phyloP scores from a whole-genome alignment of 768 basidiomycete genomes.

The Psilocybe azurescens region DNA sequence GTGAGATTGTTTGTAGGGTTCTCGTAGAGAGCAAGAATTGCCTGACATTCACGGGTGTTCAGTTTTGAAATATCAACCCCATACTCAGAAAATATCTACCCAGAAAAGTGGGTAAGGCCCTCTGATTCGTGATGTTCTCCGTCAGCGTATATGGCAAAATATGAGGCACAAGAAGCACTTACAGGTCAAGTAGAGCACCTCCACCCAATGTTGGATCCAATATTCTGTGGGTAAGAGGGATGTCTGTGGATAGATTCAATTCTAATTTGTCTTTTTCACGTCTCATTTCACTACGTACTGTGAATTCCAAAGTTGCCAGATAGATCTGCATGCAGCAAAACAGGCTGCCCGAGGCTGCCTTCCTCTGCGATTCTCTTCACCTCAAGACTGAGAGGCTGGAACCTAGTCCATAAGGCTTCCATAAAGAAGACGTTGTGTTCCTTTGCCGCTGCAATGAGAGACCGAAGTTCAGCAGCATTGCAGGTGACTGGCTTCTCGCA shows the following conservation, averaged over 20 bases:
- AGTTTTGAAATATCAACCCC: not conserved
- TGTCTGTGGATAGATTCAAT: slow-evolving; percentile 43
- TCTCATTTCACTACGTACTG: slow-evolving; percentile 45
- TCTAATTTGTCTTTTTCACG: too few relatives aligned
- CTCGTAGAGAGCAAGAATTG: slow-evolving; percentile 80
- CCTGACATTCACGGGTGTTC: slow-evolving; percentile 41
- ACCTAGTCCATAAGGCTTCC: slow-evolving; percentile 92
- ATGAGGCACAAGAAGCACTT: slow-evolving; percentile 29
- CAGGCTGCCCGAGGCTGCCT: slow-evolving; percentile 68
- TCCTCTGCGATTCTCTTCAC: slow-evolving; percentile 67
- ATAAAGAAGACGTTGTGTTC: slow-evolving; percentile 86
- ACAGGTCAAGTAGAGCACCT: slow-evolving; percentile 86
- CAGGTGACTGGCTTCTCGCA: slow-evolving; percentile 90
- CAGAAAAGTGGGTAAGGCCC: slow-evolving; percentile 86
- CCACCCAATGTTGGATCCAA: slow-evolving; percentile 82
- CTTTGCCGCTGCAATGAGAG: slow-evolving; percentile 75
- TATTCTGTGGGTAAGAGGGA: slow-evolving; percentile 74
- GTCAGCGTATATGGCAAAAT: not conserved
- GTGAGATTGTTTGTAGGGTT: slow-evolving; percentile 71
- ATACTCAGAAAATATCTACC: slow-evolving; percentile 44
- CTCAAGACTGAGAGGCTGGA: slow-evolving; percentile 71
- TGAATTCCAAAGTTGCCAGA: slow-evolving; percentile 72
- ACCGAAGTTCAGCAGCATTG: slow-evolving; percentile 77
- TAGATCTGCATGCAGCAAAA: slow-evolving; percentile 76
- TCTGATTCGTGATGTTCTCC: slow-evolving; percentile 37